These are phyloP conservation scores for Candida sithepensis DNA, from an alignment of 805 yeast species.

Conservation along the genomic window DNA sequence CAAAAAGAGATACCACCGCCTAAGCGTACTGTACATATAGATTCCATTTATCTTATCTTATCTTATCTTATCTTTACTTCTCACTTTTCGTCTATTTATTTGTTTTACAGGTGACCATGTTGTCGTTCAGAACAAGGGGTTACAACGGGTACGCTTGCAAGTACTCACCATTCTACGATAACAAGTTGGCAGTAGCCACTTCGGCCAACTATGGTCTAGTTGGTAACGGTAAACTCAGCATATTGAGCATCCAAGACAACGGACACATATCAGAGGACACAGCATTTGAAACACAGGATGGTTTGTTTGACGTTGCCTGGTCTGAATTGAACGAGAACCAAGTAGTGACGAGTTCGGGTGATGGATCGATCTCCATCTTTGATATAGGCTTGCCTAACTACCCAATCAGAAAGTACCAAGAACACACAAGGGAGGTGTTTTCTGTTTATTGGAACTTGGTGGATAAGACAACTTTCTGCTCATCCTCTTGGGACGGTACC, in stretches of 20 bases:
- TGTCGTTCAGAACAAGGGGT: slow-evolving; percentile 69
- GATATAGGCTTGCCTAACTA: slow-evolving; percentile 65
- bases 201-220: slow-evolving; percentile 92
- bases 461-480: slow-evolving; percentile 56
- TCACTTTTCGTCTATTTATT: background rate
- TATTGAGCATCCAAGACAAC: slow-evolving; percentile 61
- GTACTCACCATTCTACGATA: slow-evolving; percentile 90
- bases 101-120: slow-evolving; percentile 40
- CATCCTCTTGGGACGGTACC: slow-evolving; percentile 91
- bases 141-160: slow-evolving; percentile 84
- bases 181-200: slow-evolving; percentile 83
- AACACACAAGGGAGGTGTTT: slow-evolving; percentile 52
- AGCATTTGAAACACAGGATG: slow-evolving; percentile 88
- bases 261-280: slow-evolving; percentile 58
- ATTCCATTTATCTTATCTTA: background rate
- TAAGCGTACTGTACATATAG: too few species aligned
- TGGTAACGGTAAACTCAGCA: slow-evolving; percentile 82
- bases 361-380: slow-evolving; percentile 80
- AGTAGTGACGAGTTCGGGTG: slow-evolving; percentile 79
- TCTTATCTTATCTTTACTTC: background rate
- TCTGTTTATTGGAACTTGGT: slow-evolving; percentile 36
- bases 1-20: too few species aligned
- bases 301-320: slow-evolving; percentile 86
- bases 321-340: slow-evolving; percentile 89
- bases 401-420: slow-evolving; percentile 73